Evolutionary conservation across 768 basidiomycete species (phyloP).

Genomic region (Boletus reticuloceps): DNA sequence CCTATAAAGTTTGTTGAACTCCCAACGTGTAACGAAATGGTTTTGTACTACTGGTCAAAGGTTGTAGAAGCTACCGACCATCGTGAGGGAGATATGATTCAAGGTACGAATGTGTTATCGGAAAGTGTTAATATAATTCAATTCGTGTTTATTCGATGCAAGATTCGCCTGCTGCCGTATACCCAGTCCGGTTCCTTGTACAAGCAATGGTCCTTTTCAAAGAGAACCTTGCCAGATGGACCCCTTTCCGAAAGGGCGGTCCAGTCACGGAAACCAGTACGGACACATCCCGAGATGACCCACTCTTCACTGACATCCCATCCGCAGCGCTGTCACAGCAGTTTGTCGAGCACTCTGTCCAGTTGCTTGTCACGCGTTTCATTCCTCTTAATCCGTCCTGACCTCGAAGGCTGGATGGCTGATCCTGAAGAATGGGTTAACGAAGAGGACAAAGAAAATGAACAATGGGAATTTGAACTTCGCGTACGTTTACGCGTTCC

Average conservation of each 20-base stretch:
- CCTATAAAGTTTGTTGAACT: constrained; percentile 57
- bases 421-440: constrained; percentile 97
- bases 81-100: constrained; percentile 48
- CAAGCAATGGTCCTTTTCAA: constrained; percentile 87
- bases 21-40: constrained; percentile 60
- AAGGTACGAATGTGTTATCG: constrained; percentile 41
- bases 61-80: constrained; percentile 64
- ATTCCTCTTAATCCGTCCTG: constrained; percentile 79
- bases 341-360: constrained; percentile 72
- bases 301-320: constrained; percentile 10
- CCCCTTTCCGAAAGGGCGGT: constrained; percentile 60
- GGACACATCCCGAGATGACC: constrained; percentile 13
- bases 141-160: not conserved
- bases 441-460: constrained; percentile 82
- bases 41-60: constrained; percentile 81
- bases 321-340: constrained; percentile 56
- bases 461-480: constrained; percentile 92
- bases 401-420: constrained; percentile 79
- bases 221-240: constrained; percentile 78
- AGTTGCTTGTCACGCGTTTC: constrained; percentile 77
- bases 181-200: constrained; percentile 77
- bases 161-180: constrained; percentile 66
- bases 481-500: constrained; percentile 52
- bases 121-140: not conserved
- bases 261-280: constrained; percentile 57